phyloP scores from a whole-genome alignment of 2,329 filamentous ascomycete species.

The Microdochium paspali region DNA sequence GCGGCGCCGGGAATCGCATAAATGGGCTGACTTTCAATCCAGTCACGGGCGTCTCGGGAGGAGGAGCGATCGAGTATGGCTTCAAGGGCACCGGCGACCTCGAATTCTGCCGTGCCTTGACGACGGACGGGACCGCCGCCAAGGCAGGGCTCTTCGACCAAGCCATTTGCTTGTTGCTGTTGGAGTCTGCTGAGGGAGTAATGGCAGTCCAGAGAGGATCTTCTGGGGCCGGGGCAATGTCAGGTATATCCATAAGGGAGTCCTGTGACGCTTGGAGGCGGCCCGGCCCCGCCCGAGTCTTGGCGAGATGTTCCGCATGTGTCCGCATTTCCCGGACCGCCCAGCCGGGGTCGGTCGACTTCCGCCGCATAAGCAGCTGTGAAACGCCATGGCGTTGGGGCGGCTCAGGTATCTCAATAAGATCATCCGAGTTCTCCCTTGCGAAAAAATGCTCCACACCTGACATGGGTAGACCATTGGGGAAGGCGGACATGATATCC shows the following conservation, averaged over 20 bases:
- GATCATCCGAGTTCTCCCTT: constrained; percentile 52
- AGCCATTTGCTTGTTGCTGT: constrained; percentile 13
- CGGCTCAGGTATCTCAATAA: constrained; percentile 26
- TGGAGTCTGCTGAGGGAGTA: constrained; percentile 12
- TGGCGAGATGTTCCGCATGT: constrained; percentile 58
- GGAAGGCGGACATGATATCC: constrained; percentile 65
- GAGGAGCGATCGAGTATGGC: constrained; percentile 10
- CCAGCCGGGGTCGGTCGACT: constrained; percentile 59
- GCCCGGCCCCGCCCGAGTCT: constrained; percentile 34
- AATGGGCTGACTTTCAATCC: constrained; percentile 29
- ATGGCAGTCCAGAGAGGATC: constrained; percentile 19
- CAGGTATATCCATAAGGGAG: constrained; percentile 21
- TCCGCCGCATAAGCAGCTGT: constrained; percentile 33
- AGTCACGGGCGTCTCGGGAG: constrained; percentile 27
- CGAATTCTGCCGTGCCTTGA: constrained; percentile 1
- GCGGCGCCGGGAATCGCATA: constrained; percentile 31
- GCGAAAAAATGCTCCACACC: constrained; percentile 64
- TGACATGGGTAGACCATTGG: constrained; percentile 58
- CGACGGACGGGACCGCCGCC: neutral
- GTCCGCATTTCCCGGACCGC: constrained; percentile 74
- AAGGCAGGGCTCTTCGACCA: constrained; percentile 10
- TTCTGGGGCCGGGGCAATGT: constrained; percentile 16
- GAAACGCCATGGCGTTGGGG: constrained; percentile 25
- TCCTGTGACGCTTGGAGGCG: constrained; percentile 23
- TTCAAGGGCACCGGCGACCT: constrained; percentile 8